Conservation (phyloP, 441 rosid genomes). For the Viola pubescens region DNA sequence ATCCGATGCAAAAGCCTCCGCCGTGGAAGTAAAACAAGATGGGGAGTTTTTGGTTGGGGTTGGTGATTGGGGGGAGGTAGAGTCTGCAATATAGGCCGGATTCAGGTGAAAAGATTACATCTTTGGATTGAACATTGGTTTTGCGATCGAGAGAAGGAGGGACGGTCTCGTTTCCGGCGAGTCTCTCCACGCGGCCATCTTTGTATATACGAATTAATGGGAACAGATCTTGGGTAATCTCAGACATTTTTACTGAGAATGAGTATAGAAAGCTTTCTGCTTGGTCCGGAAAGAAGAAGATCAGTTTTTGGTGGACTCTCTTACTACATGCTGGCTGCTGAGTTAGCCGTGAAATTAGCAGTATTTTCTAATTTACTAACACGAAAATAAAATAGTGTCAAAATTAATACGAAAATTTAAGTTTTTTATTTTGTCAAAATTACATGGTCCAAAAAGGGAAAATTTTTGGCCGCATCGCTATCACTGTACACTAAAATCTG, state of each 20-base stretch:
- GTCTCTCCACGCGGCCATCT: slow-evolving; percentile 8
- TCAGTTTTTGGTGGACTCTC: no score
- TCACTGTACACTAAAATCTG: no score
- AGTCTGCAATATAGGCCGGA: slow-evolving; percentile 15
- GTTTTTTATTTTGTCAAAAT: no score
- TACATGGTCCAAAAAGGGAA: no score
- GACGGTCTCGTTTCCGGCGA: not conserved
- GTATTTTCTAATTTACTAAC: no score
- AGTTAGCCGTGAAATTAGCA: no score
- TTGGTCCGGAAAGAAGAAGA: not conserved
- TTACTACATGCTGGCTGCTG: no score
- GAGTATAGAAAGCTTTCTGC: not conserved
- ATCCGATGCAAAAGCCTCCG: slow-evolving; percentile 19
- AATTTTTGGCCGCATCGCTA: no score
- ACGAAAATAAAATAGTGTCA: no score
- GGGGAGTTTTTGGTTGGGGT: slow-evolving; percentile 17
- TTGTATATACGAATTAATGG: not conserved
- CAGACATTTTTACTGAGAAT: not conserved
- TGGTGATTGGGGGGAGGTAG: slow-evolving; percentile 13
- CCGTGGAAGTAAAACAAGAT: slow-evolving; percentile 27
- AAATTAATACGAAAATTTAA: no score
- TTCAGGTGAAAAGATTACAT: slow-evolving; percentile 4
- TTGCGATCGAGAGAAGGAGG: slow-evolving; percentile 12
- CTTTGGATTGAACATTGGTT: slow-evolving; percentile 18
- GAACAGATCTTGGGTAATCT: not conserved